Base-by-base conservation (phyloP, 176 grass and related monocot species). In the Hyparrhenia diplandra region DNA sequence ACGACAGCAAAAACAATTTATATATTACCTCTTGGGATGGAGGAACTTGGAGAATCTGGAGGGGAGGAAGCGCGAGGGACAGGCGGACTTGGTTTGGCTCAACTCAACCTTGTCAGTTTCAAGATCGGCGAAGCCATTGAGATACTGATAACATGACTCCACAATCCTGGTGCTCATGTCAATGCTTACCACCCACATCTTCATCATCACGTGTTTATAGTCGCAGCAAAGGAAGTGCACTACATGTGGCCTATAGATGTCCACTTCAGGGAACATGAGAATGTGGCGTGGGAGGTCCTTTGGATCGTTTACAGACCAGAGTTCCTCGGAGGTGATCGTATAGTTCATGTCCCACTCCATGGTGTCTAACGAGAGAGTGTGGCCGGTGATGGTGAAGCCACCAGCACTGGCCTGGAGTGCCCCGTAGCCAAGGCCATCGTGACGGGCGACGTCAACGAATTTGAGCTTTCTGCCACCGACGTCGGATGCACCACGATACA, bases 331-430 rank as follows among this genome's bases (percentile, higher is more conserved):
- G 32, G 64, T 80, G 46, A 55, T 8, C 31, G 0, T 68, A 64
- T 13, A 80, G 13, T 69, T n/a, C 64, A 28, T 3, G 0, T 16
- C 3, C 64, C 45, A 80, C 20, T 3, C 23, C 35, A 42, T 62
- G 23, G 3, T 6, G 2, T 13, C 17, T 10, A 31, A 47, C 4
- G 2, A 5, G 62, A 80, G 42, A 13, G 28, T 68, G 45, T 80
- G 14, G 45, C 63, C 67, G 20, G 77, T 68, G 77, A 80, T 18
- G 29, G 77, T 80, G 42, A 68, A 80, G 43, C 62, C 13, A 52
- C 47, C 30, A 12, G 29, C 13, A 6, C n/a, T n/a, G 12, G 46
- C 4, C 27, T 21, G 4, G n/a, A 69, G 64, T 7, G 21, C 6
- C n/a, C 47, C 46, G 3, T 39, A 20, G 23, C 47, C 23, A 39